A percentile compares a stretch with the other conserved stretches of the same genome.
phyloP scores from a whole-genome alignment of 2,329 filamentous ascomycete species.

The Decorospora gaudefroyi region DNA sequence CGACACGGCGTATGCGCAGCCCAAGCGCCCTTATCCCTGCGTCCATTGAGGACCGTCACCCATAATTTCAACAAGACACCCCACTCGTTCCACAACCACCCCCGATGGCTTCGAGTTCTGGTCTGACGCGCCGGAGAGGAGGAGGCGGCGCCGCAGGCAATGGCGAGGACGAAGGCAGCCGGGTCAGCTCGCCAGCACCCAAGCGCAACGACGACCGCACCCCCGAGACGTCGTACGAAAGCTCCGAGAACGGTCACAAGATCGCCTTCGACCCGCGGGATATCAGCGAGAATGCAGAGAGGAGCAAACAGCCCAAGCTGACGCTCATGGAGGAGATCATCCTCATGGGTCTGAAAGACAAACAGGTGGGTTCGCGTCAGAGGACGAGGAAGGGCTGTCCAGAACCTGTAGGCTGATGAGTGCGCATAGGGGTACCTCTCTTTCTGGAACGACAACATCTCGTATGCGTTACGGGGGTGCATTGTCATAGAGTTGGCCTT shows the following conservation, averaged over 20 bases:
- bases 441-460: constrained; percentile 99
- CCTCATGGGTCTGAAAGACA: constrained; percentile 94
- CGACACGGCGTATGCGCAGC: constrained; percentile 40
- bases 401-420: constrained; percentile 24
- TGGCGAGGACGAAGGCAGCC: constrained; percentile 65
- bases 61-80: constrained; percentile 40
- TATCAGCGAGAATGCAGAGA: constrained; percentile 93
- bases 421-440: constrained; percentile 82
- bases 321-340: constrained; percentile 99
- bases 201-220: constrained; percentile 63
- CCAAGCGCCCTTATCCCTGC: constrained; percentile 42
- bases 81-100: constrained; percentile 37
- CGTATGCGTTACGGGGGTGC: constrained; percentile 93
- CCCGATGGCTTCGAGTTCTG: constrained; percentile 70
- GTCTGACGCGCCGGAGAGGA: constrained; percentile 70
- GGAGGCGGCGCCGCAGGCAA: constrained; percentile 63
- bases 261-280: constrained; percentile 97
- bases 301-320: constrained; percentile 96
- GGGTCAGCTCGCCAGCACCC: constrained; percentile 68
- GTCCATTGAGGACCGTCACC: constrained; percentile 40
- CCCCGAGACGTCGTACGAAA: constrained; percentile 85
- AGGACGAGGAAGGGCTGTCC: constrained; percentile 9
- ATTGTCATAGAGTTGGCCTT: constrained; percentile 98
- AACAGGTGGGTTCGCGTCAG: constrained; percentile 70
- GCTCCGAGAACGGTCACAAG: constrained; percentile 92